These are phyloP conservation scores for Boletus patriciae DNA, from an alignment of 768 basidiomycete species.

Conservation along the genomic window DNA sequence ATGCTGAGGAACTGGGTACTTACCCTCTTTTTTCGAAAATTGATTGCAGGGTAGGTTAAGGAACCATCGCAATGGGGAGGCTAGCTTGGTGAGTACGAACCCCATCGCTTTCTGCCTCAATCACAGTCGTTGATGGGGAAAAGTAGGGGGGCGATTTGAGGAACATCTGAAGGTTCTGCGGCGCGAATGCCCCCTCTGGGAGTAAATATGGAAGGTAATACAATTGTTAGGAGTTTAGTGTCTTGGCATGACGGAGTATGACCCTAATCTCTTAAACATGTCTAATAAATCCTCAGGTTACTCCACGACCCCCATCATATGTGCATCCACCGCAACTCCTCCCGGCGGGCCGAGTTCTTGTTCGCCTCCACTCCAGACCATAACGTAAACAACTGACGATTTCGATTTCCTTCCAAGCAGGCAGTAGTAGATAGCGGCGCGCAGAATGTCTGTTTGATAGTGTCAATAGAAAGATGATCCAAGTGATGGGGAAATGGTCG, in stretches of 20 bases:
- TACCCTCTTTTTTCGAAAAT: conserved; percentile 1
- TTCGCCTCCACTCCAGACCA: too few species aligned
- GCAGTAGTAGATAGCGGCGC: too few species aligned
- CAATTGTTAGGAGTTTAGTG: neutral
- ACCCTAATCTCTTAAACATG: neutral
- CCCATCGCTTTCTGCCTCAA: conserved; percentile 2
- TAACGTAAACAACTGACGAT: too few species aligned
- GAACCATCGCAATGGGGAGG: neutral
- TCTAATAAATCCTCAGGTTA: too few species aligned
- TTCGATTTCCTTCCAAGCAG: too few species aligned
- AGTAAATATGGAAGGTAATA: neutral
- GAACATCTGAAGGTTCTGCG: neutral
- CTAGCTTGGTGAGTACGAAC: conserved; percentile 8
- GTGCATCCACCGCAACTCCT: too few species aligned
- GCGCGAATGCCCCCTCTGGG: too few species aligned
- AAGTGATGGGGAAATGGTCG: too few species aligned
- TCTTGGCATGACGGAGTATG: neutral
- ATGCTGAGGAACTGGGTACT: neutral
- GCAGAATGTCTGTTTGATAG: too few species aligned
- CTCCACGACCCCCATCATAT: too few species aligned
- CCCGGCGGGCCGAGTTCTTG: too few species aligned
- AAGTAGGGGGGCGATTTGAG: neutral
- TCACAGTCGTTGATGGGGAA: neutral
- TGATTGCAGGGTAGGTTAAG: neutral
- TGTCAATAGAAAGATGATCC: too few species aligned